Base-by-base conservation (phyloP, 2,329 filamentous ascomycete genomes). In the Botryotinia narcissicola region DNA sequence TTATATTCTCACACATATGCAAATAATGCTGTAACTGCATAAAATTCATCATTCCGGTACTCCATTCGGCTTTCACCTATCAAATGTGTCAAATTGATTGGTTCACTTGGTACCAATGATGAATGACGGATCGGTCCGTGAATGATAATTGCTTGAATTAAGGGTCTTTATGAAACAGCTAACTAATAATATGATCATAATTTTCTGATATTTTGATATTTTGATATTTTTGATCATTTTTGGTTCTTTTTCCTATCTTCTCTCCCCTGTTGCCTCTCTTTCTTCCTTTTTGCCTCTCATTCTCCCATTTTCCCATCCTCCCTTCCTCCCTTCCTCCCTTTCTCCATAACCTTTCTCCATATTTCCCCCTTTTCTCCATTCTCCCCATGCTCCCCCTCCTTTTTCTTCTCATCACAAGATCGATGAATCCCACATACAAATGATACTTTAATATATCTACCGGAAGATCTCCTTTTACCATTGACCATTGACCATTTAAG, bases 361-460 rank as follows among this genome's bases (percentile, higher is more conserved):
- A 22, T n/a, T 71, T n/a, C 20, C 46, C 35, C 63, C 20, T 18
- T 40, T 54, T 35, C 35, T 35, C 51, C 51, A 57, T 61, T 25
- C 18, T 42, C n/a, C 18, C 48, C 18, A 25, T n/a, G 18, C 22
- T 16, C 29, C 70, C 29, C 42, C 70, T 64, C 46, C n/a, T 35
- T 48, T 51, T 64, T 60, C 35, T 18, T 48, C 32, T 37, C 67
- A 44, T 70, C 51, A 70, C 67, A 59, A 70, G 67, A 70, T 40
- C 42, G 62, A 44, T 22, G 32, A 16, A 60, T 59, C 10, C 14
- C 25, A 9, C 37, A 20, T 22, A 16, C 18, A 9, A 10, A 69
- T 69, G 32, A 10, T n/a, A 51, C 63, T 54, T 18, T 54, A 22
- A n/a, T 7, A 54, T 20, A 67, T 54, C 64, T 67, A 29, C 35